Conservation (phyloP, 805 yeast genomes). For the Scheffersomyces lignosus region DNA sequence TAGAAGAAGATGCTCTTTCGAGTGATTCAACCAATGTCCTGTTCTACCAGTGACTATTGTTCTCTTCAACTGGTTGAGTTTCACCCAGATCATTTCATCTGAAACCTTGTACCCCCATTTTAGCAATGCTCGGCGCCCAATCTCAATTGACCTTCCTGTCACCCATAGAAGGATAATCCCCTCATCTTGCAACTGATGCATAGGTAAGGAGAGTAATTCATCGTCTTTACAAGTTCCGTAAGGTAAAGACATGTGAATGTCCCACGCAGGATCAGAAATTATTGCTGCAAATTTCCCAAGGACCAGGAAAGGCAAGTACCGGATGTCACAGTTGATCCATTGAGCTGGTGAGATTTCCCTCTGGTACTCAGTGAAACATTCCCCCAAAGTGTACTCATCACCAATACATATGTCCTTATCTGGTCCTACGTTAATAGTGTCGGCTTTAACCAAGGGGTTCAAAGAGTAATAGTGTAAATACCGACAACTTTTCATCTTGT, state of each 20-base stretch:
- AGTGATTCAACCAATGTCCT: conserved; percentile 96
- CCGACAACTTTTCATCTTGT: conserved; percentile 75
- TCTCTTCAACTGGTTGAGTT: conserved; percentile 81
- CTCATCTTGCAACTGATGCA: conserved; percentile 73
- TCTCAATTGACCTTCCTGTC: conserved; percentile 89
- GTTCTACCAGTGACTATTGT: conserved; percentile 95
- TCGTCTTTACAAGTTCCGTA: conserved; percentile 77
- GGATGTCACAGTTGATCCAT: conserved; percentile 85
- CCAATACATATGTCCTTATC: conserved; percentile 11
- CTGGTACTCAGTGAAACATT: conserved; percentile 36
- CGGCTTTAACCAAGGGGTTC: conserved; percentile 30
- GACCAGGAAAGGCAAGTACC: conserved; percentile 64
- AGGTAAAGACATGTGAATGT: conserved; percentile 84
- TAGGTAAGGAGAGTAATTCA: conserved; percentile 66
- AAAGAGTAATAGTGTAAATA: conserved; percentile 73
- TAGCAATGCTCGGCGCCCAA: conserved; percentile 72
- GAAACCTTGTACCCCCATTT: conserved; percentile 81
- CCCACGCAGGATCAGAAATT: conserved; percentile 96
- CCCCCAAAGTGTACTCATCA: conserved; percentile 51
- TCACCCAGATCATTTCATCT: conserved; percentile 89
- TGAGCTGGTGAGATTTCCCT: conserved; percentile 58
- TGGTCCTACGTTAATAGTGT: conserved; percentile 4
- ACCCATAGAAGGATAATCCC: conserved; percentile 90
- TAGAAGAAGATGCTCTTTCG: conserved; percentile 85
- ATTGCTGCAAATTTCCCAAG: conserved; percentile 82